A percentile compares a stretch with the other conserved stretches of the same genome.
These are phyloP conservation scores for Hericium rajendrae DNA, from an alignment of 768 basidiomycete genomes.

Conservation along the genomic window DNA sequence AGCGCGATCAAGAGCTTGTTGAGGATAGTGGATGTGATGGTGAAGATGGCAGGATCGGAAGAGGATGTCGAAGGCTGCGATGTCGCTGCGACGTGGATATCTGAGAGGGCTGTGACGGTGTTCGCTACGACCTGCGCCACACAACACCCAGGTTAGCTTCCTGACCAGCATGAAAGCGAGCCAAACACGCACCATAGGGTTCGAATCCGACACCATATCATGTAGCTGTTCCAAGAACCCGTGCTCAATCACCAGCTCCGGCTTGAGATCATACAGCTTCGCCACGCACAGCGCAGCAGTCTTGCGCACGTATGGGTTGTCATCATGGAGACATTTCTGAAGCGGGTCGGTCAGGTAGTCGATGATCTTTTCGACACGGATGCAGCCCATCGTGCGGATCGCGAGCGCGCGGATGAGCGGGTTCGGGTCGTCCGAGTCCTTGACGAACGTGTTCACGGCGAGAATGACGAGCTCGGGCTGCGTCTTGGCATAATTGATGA, in stretches of 20 bases:
- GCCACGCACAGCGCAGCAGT: slow-evolving; percentile 96
- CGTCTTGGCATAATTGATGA: slow-evolving; percentile 99
- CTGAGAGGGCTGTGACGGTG: slow-evolving; percentile 85
- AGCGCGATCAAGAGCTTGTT: slow-evolving; percentile 89
- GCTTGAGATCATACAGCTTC: slow-evolving; percentile 95
- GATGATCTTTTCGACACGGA: slow-evolving; percentile 97
- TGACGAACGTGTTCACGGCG: slow-evolving; percentile 97
- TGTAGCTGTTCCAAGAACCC: slow-evolving; percentile 84
- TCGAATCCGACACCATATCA: slow-evolving; percentile 91
- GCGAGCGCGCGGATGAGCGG: slow-evolving; percentile 94
- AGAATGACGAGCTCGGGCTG: slow-evolving; percentile 98
- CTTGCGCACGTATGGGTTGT: slow-evolving; percentile 97
- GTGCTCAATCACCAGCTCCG: slow-evolving; percentile 89
- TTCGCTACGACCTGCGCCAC: slow-evolving; percentile 83
- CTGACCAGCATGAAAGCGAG: neutral
- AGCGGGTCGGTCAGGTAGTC: slow-evolving; percentile 97
- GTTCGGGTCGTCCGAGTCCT: slow-evolving; percentile 94
- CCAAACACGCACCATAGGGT: slow-evolving; percentile 79
- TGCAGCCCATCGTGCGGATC: slow-evolving; percentile 95
- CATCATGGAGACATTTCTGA: slow-evolving; percentile 84
- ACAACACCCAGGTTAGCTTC: neutral
- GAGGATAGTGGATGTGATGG: slow-evolving; percentile 74
- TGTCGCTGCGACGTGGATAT: slow-evolving; percentile 74
- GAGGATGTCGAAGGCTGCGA: slow-evolving; percentile 43
- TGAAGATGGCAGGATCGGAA: slow-evolving; percentile 61